phyloP scores from a whole-genome alignment of 2,329 filamentous ascomycete genomes.

The Sclerotinia subarctica region DNA sequence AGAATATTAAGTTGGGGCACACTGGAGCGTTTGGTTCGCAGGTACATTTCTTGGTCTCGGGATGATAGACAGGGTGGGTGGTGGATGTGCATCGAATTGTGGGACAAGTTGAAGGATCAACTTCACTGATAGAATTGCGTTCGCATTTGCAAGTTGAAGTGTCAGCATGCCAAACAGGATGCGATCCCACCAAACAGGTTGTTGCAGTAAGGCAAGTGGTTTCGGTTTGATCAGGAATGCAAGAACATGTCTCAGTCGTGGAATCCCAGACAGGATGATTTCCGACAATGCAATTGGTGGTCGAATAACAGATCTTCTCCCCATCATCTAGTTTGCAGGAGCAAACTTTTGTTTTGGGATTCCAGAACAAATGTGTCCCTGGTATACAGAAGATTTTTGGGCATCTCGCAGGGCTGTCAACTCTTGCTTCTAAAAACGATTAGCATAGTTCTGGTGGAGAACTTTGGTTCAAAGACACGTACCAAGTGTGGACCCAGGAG shows the following conservation, averaged over 20 bases:
- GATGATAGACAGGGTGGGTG: conserved; percentile 25
- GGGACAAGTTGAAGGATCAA: conserved; percentile 21
- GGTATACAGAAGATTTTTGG: conserved; percentile 21
- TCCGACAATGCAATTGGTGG: conserved; percentile 17
- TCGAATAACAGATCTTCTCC: conserved; percentile 14
- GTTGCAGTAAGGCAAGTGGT: conserved; percentile 15
- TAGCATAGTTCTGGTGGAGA: neutral
- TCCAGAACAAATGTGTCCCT: conserved; percentile 23
- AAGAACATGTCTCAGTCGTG: conserved; percentile 20
- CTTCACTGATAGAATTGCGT: neutral
- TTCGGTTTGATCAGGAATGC: conserved; percentile 13
- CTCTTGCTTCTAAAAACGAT: conserved; percentile 8
- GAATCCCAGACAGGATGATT: conserved; percentile 13
- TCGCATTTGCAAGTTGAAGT: conserved; percentile 15
- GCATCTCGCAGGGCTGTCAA: conserved; percentile 22
- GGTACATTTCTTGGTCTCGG: conserved; percentile 23
- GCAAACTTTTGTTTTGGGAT: conserved; percentile 18
- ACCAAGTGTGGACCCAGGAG: conserved; percentile 9
- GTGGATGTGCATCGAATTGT: conserved; percentile 25
- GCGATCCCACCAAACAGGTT: neutral
- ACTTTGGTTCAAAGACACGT: neutral
- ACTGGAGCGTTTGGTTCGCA: conserved; percentile 23
- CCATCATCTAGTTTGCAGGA: conserved; percentile 19
- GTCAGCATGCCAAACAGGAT: conserved; percentile 11
- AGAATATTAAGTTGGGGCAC: conserved; percentile 24